Conservation (phyloP, 2,329 filamentous ascomycete species). For the Aspergillus candidus region DNA sequence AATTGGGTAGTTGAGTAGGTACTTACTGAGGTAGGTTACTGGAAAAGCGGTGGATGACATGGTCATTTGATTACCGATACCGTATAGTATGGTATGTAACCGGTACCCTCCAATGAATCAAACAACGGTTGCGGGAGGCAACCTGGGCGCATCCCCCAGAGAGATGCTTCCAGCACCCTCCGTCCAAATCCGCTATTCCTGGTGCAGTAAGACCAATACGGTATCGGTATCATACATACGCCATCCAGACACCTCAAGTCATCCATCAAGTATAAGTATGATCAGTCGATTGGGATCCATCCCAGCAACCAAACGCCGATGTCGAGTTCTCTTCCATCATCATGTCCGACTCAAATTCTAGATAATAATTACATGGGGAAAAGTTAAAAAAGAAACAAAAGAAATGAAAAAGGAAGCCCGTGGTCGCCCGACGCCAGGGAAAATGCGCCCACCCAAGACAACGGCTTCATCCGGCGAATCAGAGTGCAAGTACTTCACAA, state of each 20-base stretch:
- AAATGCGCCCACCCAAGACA: constrained; percentile 16
- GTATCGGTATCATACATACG: no score
- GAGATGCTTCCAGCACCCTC: not conserved
- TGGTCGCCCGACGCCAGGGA: constrained; percentile 17
- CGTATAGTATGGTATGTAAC: no score
- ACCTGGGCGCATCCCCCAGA: constrained; percentile 17
- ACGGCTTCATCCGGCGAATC: not conserved
- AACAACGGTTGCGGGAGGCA: constrained; percentile 31
- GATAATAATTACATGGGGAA: not conserved
- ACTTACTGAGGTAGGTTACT: not conserved
- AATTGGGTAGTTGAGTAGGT: not conserved
- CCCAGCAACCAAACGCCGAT: not conserved
- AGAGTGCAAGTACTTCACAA: not conserved
- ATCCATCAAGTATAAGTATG: not conserved
- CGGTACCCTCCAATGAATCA: no score
- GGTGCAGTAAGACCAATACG: no score
- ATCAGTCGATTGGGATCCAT: not conserved
- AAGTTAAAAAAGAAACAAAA: not conserved
- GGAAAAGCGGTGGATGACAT: constrained; percentile 26
- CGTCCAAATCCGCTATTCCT: not conserved
- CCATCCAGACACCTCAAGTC: no score
- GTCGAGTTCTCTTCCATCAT: not conserved
- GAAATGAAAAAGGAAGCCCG: constrained; percentile 2
- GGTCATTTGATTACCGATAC: no score
- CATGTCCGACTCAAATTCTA: no score